phyloP scores from a whole-genome alignment of 805 yeast species.

The Sporopachydermia quercuum region DNA sequence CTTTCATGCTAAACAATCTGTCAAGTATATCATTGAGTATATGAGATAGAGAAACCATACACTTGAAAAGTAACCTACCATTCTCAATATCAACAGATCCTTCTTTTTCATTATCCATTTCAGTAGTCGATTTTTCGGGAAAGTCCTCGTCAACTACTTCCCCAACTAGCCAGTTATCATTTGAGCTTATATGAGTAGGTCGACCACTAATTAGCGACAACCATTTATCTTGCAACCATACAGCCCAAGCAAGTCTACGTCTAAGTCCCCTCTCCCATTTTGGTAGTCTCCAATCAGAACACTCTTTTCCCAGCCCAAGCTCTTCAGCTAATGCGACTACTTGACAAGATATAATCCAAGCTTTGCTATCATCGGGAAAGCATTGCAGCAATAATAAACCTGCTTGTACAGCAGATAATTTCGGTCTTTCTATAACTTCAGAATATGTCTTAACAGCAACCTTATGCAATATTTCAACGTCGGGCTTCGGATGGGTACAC shows the following conservation, averaged over 20 bases:
- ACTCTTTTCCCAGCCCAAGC: conserved; percentile 80
- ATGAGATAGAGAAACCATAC: conserved; percentile 48
- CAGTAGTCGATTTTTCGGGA: conserved; percentile 50
- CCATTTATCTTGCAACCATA: conserved; percentile 88
- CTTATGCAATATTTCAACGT: conserved; percentile 50
- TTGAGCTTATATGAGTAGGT: conserved; percentile 65
- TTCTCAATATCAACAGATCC: conserved; percentile 56
- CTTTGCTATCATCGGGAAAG: conserved; percentile 39
- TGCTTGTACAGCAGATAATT: conserved; percentile 83
- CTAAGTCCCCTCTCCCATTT: conserved; percentile 90
- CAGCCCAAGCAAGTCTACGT: conserved; percentile 90
- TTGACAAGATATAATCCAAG: conserved; percentile 78
- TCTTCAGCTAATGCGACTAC: conserved; percentile 84
- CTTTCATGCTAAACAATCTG: conserved; percentile 56
- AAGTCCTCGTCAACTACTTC: conserved; percentile 55
- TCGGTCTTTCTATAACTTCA: conserved; percentile 74
- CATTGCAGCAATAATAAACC: conserved; percentile 54
- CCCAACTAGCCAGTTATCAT: conserved; percentile 67
- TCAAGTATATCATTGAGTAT: conserved; percentile 61
- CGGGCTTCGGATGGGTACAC: conserved; percentile 66
- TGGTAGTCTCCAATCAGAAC: conserved; percentile 83
- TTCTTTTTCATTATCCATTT: conserved; percentile 17
- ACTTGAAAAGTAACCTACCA: conserved; percentile 56
- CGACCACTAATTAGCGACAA: conserved; percentile 64
- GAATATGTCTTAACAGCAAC: conserved; percentile 51